A percentile compares a stretch with the other conserved stretches of the same genome.
Conservation (phyloP, 2,329 filamentous ascomycete species). For the Hypoxylon sp. region DNA sequence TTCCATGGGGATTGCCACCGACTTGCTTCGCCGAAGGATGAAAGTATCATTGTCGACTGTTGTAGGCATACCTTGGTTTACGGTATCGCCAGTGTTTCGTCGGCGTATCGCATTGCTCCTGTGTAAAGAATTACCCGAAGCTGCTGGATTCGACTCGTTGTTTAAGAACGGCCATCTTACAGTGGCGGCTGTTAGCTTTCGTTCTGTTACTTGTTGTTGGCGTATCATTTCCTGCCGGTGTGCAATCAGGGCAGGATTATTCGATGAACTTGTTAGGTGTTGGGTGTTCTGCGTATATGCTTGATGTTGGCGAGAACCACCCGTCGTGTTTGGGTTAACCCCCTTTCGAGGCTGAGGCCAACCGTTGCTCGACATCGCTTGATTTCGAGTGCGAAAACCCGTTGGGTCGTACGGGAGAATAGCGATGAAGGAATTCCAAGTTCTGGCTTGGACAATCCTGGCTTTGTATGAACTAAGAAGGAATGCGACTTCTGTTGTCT, state of each 20-base stretch:
- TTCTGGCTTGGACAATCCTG: not conserved
- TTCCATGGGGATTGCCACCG: not conserved
- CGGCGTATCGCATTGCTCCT: constrained; percentile 1
- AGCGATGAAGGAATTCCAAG: not conserved
- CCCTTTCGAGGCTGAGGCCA: not conserved
- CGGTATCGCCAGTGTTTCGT: not conserved
- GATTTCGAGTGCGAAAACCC: not conserved
- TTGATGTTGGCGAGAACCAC: too few relatives aligned
- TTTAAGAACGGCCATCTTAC: constrained; percentile 13
- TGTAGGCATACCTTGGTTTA: too few relatives aligned
- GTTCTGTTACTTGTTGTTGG: not conserved
- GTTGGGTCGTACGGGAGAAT: not conserved
- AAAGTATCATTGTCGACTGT: too few relatives aligned
- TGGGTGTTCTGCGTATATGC: not conserved
- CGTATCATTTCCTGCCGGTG: too few relatives aligned
- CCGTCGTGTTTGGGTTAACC: not conserved
- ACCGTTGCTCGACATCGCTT: constrained; percentile 7
- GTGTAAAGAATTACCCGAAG: not conserved
- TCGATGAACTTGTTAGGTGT: not conserved
- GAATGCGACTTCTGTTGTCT: not conserved
- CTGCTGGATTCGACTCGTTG: not conserved
- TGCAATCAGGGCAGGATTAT: not conserved
- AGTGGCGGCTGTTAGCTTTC: not conserved
- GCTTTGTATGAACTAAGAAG: not conserved
- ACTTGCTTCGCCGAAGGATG: not conserved